Percentiles rank a stretch among this genome's conserved stretches.
phyloP scores from a whole-genome alignment of 1,139 yeast genomes.

The Yamadazyma jaroonii region DNA sequence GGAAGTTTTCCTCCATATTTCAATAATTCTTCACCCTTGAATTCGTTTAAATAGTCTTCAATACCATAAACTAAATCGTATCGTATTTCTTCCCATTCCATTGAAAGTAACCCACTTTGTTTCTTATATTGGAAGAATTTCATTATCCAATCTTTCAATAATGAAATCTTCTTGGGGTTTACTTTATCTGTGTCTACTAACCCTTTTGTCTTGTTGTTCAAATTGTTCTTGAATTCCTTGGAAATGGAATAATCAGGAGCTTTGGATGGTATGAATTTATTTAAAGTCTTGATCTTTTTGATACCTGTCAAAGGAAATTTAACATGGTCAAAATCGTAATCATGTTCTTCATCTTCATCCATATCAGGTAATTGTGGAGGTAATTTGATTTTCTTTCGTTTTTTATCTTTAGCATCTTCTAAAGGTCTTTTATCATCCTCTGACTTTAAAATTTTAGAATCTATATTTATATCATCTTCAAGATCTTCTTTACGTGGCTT shows the following conservation, averaged over 20 bases:
- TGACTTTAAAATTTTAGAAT: constrained; percentile 1
- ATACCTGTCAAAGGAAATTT: constrained; percentile 4
- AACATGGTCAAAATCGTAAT: constrained; percentile 2
- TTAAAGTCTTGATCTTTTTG: constrained; percentile 1
- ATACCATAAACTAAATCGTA: constrained; percentile 38
- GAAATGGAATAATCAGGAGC: constrained; percentile 1
- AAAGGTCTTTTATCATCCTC: constrained; percentile 6
- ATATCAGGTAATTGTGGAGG: background rate
- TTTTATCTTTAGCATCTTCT: constrained; percentile 9
- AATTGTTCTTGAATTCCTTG: constrained; percentile 3
- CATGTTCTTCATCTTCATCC: constrained; percentile 5
- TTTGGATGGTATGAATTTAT: background rate
- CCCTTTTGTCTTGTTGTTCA: constrained; percentile 1
- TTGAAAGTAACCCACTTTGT: constrained; percentile 36
- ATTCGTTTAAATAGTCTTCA: constrained; percentile 34
- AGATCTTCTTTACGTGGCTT: constrained; percentile 25
- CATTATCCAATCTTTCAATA: constrained; percentile 32
- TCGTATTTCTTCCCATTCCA: constrained; percentile 48
- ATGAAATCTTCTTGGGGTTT: constrained; percentile 21
- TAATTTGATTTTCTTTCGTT: constrained; percentile 9
- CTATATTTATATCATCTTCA: constrained; percentile 14
- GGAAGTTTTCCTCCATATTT: constrained; percentile 1
- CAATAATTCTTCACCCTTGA: constrained; percentile 26
- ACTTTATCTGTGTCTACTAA: constrained; percentile 1
- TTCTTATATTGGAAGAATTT: constrained; percentile 41